A percentile compares a stretch with the other conserved stretches of the same genome.
Conservation (phyloP, 2,329 filamentous ascomycete species). For the Penicillium expansum region DNA sequence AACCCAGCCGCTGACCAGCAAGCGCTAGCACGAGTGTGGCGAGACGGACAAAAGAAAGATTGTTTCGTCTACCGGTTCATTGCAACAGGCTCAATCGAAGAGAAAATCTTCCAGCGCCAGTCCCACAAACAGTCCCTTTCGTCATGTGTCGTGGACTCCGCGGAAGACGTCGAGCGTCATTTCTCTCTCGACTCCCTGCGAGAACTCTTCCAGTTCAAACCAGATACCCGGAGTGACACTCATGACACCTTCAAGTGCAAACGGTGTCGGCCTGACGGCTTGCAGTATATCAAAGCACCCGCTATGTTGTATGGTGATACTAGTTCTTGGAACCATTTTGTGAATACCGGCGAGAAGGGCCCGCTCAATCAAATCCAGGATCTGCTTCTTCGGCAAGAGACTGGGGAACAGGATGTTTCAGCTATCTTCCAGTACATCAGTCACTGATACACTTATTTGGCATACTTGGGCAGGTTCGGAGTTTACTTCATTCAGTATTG, state of each 20-base stretch:
- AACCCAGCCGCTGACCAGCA: constrained; percentile 98
- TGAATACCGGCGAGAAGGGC: constrained; percentile 66
- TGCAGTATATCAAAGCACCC: constrained; percentile 82
- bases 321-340: constrained; percentile 98
- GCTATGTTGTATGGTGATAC: constrained; percentile 98
- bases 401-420: constrained; percentile 73
- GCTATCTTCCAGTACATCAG: constrained; percentile 99
- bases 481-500: neutral
- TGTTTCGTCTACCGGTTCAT: constrained; percentile 99
- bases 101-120: constrained; percentile 98
- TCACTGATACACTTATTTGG: constrained; percentile 53
- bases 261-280: constrained; percentile 82
- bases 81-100: constrained; percentile 93
- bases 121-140: constrained; percentile 97
- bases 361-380: constrained; percentile 83
- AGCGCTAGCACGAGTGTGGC: constrained; percentile 94
- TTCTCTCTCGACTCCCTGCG: constrained; percentile 88
- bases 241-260: constrained; percentile 99
- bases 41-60: constrained; percentile 98
- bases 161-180: constrained; percentile 94
- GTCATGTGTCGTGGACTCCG: constrained; percentile 92
- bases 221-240: constrained; percentile 82
- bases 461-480: neutral
- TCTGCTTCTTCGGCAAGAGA: constrained; percentile 82
- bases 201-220: constrained; percentile 90